A percentile compares a stretch with the other conserved stretches of the same genome.
Conservation (phyloP, 768 basidiomycete genomes). For the Pisolithus sp. region DNA sequence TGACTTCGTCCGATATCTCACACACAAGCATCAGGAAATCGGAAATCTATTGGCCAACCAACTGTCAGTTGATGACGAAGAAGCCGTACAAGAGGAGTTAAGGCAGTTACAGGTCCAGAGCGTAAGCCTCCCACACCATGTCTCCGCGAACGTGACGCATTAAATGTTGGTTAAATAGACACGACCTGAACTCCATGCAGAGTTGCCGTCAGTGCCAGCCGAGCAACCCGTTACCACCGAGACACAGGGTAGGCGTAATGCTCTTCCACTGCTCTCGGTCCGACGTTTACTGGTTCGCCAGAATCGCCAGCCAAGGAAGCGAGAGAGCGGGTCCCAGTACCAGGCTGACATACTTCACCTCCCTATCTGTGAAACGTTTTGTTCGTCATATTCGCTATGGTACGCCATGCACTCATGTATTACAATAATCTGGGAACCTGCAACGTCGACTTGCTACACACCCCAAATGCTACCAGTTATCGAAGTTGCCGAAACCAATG, state of each 20-base stretch:
- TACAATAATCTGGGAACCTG: neutral
- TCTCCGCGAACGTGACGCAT: constrained; percentile 1
- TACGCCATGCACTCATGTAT: constrained; percentile 8
- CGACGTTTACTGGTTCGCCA: constrained; percentile 2
- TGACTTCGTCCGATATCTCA: neutral
- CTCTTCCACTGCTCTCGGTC: neutral
- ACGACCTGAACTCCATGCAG: constrained; percentile 23
- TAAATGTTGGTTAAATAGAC: constrained; percentile 26
- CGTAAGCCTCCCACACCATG: constrained; percentile 33
- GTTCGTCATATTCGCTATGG: constrained; percentile 2
- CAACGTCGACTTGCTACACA: neutral
- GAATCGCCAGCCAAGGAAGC: constrained; percentile 5
- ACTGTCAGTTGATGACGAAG: constrained; percentile 86
- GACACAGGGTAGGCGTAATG: constrained; percentile 26
- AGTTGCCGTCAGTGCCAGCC: constrained; percentile 52
- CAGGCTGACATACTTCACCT: constrained; percentile 12
- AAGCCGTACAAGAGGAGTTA: constrained; percentile 84
- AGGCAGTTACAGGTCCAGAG: constrained; percentile 56
- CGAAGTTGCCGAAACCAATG: constrained; percentile 88
- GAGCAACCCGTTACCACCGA: constrained; percentile 31
- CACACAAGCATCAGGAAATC: constrained; percentile 65
- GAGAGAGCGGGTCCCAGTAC: constrained; percentile 14
- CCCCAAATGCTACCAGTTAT: constrained; percentile 52
- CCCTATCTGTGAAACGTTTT: constrained; percentile 1
- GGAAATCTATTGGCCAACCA: constrained; percentile 77